Conservation (phyloP, 1,284 basidiomycete genomes). For the Tilletia walkeri region DNA sequence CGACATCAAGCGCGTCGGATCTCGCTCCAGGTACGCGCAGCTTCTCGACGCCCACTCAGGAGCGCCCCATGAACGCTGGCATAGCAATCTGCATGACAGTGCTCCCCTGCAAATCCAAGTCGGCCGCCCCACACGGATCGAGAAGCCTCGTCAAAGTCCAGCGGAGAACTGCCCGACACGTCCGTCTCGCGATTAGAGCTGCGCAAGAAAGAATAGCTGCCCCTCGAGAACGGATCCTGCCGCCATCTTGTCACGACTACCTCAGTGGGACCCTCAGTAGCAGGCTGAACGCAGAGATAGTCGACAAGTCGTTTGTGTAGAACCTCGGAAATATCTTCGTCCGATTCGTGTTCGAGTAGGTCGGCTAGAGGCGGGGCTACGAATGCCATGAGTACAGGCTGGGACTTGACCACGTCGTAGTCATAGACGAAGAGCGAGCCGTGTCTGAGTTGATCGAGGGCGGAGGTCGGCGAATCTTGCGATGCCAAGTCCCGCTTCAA, state of each 20-base stretch:
- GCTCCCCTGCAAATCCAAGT: constrained; percentile 62
- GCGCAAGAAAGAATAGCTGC: constrained; percentile 5
- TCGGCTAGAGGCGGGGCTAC: constrained; percentile 18
- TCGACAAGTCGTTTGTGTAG: constrained; percentile 2
- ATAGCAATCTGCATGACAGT: constrained; percentile 29
- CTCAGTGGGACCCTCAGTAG: background rate
- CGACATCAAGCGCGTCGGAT: background rate
- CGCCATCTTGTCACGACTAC: constrained; percentile 7
- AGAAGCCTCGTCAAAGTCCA: constrained; percentile 60
- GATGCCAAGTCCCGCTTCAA: background rate
- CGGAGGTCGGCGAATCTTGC: background rate
- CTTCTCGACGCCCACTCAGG: constrained; percentile 19
- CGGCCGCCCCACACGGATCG: constrained; percentile 58
- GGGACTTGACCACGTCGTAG: constrained; percentile 13
- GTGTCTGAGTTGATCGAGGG: background rate
- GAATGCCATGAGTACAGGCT: constrained; percentile 12
- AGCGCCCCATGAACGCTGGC: constrained; percentile 21
- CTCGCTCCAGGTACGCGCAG: constrained; percentile 2
- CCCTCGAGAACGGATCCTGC: constrained; percentile 1
- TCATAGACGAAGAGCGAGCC: constrained; percentile 9
- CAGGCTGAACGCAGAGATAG: background rate
- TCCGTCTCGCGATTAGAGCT: background rate
- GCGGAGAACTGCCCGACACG: constrained; percentile 52
- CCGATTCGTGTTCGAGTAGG: background rate
- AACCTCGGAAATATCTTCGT: background rate